Evolutionary conservation across 1,284 basidiomycete species (phyloP).

Genomic region (Vanrija sp.): DNA sequence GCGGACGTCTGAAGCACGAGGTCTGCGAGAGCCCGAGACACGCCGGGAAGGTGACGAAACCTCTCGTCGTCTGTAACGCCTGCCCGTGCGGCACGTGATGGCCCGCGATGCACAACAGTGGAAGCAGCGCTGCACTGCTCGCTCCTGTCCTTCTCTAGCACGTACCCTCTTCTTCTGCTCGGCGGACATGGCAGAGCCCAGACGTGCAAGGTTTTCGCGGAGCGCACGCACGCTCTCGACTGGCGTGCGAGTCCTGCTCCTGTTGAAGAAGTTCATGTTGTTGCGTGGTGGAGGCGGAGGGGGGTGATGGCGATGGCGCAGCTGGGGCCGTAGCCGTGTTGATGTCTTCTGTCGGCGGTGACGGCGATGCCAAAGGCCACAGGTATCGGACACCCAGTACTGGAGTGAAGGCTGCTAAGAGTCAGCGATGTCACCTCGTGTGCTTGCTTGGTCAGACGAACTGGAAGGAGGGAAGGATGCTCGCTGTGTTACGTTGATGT

Average conservation of each 20-base stretch:
- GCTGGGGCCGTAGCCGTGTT: neutral
- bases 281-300: neutral
- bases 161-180: slow-evolving; percentile 75
- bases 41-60: neutral
- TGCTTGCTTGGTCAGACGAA: neutral
- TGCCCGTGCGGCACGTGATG: neutral
- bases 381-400: too few relatives aligned
- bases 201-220: slow-evolving; percentile 69
- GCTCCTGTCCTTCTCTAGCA: neutral
- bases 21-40: neutral
- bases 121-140: neutral
- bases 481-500: neutral
- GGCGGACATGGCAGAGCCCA: slow-evolving; percentile 63
- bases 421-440: neutral
- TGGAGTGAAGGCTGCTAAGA: neutral
- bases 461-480: neutral
- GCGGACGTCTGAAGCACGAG: neutral
- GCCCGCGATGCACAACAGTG: neutral
- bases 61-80: neutral
- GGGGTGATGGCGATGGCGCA: neutral
- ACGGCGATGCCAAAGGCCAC: neutral
- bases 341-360: neutral
- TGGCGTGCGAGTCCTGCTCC: slow-evolving; percentile 71
- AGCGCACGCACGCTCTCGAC: slow-evolving; percentile 76
- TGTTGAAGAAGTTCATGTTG: slow-evolving; percentile 90